Conservation (phyloP, 495 filamentous ascomycete species). For the Tuber microsphaerosporum region DNA sequence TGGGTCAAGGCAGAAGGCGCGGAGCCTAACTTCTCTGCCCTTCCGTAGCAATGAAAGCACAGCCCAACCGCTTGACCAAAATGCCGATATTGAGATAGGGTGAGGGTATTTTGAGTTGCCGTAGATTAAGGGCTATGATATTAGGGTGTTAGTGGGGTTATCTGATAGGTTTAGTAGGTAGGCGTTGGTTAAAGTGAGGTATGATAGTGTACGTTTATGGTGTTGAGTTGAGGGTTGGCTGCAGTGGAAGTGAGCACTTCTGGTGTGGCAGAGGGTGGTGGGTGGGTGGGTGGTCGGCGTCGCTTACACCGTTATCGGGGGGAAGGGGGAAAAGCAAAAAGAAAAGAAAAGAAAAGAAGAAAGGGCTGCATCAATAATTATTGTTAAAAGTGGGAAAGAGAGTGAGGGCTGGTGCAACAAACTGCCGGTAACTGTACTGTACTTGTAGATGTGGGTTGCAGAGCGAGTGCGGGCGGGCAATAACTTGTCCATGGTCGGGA, state of each 20-base stretch:
- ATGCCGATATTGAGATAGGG: not conserved
- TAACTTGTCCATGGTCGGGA: not conserved
- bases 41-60: conserved; percentile 5
- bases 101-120: not conserved
- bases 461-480: not conserved
- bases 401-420: conserved; percentile 1
- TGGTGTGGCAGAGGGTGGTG: conserved; percentile 3
- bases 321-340: not conserved
- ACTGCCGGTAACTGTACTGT: too few species aligned
- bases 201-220: not conserved
- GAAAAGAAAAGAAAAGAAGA: not conserved
- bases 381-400: not conserved
- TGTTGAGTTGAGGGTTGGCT: conserved; percentile 1
- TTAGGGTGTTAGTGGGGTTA: not conserved
- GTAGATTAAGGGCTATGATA: not conserved
- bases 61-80: not conserved
- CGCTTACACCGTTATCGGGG: not conserved
- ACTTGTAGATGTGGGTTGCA: not conserved
- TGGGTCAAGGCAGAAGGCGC: conserved; percentile 6
- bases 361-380: not conserved
- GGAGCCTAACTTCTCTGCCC: not conserved
- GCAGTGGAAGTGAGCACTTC: not conserved
- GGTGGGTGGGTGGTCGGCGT: not conserved
- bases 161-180: not conserved
- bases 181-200: not conserved